Conservation (phyloP, 1,284 basidiomycete genomes). For the Austroboletus niveus region DNA sequence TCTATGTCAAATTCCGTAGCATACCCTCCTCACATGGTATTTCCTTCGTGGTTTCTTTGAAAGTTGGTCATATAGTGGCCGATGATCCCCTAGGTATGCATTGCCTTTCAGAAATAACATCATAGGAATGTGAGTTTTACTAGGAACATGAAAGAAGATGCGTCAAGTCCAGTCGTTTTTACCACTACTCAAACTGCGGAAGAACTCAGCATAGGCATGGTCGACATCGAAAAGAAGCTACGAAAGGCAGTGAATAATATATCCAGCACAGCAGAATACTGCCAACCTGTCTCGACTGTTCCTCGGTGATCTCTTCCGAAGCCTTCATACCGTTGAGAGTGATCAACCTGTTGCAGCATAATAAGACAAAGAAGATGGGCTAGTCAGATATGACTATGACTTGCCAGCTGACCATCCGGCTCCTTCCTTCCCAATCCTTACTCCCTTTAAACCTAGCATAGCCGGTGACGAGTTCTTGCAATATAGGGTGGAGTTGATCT, state of each 20-base stretch:
- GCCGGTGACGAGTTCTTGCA: constrained; percentile 92
- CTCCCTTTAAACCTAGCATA: constrained; percentile 92
- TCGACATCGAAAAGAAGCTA: constrained; percentile 97
- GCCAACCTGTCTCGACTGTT: constrained; percentile 86
- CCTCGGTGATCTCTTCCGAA: constrained; percentile 94
- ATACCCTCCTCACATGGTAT: too few relatives aligned
- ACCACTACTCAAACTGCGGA: constrained; percentile 70
- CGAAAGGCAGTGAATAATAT: neutral
- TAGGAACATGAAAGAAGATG: neutral
- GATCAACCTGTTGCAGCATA: constrained; percentile 69
- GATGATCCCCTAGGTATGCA: too few relatives aligned
- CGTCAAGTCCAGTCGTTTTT: constrained; percentile 29
- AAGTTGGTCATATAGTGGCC: too few relatives aligned
- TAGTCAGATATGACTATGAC: constrained; percentile 26
- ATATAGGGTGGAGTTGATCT: constrained; percentile 92
- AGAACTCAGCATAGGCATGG: constrained; percentile 95
- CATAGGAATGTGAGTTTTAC: too few relatives aligned
- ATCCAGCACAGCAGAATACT: neutral
- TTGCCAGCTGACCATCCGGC: constrained; percentile 91
- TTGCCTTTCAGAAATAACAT: too few relatives aligned
- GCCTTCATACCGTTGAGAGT: constrained; percentile 97
- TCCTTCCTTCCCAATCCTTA: constrained; percentile 93
- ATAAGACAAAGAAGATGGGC: neutral
- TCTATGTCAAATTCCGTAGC: too few relatives aligned
- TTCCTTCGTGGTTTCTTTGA: too few relatives aligned